phyloP scores from a whole-genome alignment of 176 grass and related monocot genomes.

The Carex scoparia region DNA sequence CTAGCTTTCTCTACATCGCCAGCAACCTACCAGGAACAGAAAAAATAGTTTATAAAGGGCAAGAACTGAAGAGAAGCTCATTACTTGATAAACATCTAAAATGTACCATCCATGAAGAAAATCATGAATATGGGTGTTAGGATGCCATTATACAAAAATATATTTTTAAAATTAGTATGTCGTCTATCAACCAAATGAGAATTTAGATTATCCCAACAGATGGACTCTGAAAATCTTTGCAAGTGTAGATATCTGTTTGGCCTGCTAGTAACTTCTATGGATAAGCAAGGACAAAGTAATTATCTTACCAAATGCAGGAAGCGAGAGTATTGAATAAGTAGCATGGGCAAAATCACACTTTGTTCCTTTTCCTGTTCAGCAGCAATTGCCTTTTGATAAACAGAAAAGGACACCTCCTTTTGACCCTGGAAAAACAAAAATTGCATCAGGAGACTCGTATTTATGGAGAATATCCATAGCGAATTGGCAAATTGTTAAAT shows the following conservation, averaged over 20 bases:
- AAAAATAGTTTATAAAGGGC: not conserved
- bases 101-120: not conserved
- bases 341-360: conserved; percentile 52
- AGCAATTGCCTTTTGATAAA: conserved; percentile 84
- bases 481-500: not conserved
- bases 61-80: not conserved
- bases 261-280: not conserved
- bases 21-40: conserved; percentile 39
- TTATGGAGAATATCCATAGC: not conserved
- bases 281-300: not conserved
- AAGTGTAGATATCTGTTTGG: not conserved
- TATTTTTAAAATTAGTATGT: not conserved
- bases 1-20: conserved; percentile 71
- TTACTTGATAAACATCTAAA: not conserved
- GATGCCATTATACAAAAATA: not conserved
- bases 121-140: not conserved
- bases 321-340: conserved; percentile 78
- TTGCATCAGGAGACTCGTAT: not conserved
- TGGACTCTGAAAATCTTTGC: not conserved
- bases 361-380: conserved; percentile 70
- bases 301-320: conserved; percentile 73
- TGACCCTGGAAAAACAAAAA: conserved; percentile 47
- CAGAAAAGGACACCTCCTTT: conserved; percentile 55
- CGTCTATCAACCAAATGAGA: not conserved
- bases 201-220: not conserved